Evolutionary conservation across 2,329 filamentous ascomycete species (phyloP), one percentile per base, ranked within the genome.

Genomic region (Arthrobotrys musiformis): DNA sequence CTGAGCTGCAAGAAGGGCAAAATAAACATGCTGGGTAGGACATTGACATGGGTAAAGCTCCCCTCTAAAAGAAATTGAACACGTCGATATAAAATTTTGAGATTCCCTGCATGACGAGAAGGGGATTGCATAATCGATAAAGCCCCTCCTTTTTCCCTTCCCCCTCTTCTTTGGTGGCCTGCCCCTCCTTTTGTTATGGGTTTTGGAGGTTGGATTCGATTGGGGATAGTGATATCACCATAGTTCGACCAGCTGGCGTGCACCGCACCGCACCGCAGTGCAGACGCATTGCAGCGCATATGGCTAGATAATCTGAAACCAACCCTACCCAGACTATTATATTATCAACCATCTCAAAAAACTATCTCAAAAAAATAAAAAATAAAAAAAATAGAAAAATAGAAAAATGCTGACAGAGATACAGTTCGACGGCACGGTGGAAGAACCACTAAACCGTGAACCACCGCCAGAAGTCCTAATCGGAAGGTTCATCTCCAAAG

Each of bases 401-500:
- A 17, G n/a, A 37, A 37, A 9, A 19, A 19, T 19, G 40, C 77
- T 64, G 61, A 19, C 42, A n/a, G n/a, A n/a, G n/a, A n/a, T n/a
- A 78, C 62, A 81, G 78, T 69, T 81, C 58, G 83, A 85, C 62
- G 85, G 85, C 62, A 82, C 83, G 11, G 84, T 84, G 64, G 82
- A 85, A 68, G 79, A 86, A 60, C 86, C 86, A 58, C 82, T 87
- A 50, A 87, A 87, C 78, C 83, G 85, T 61, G 86, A 87, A 80
- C 86, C 86, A 2, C 82, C 84, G 30, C 76, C 85, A 13, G 80
- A 84, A 64, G 82, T 85, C 44, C 81, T 87, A 35, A 82, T 87
- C 24, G 82, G 83, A 30, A 87, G 85, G 58, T 89, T 88, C 81
- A 84, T 89, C 52, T 86, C 86, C 19, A 83, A 79, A 61, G 73